Percentiles rank a stretch among this genome's conserved stretches.
phyloP scores from a whole-genome alignment of 2,329 filamentous ascomycete species.

The Microascus cirrosus region DNA sequence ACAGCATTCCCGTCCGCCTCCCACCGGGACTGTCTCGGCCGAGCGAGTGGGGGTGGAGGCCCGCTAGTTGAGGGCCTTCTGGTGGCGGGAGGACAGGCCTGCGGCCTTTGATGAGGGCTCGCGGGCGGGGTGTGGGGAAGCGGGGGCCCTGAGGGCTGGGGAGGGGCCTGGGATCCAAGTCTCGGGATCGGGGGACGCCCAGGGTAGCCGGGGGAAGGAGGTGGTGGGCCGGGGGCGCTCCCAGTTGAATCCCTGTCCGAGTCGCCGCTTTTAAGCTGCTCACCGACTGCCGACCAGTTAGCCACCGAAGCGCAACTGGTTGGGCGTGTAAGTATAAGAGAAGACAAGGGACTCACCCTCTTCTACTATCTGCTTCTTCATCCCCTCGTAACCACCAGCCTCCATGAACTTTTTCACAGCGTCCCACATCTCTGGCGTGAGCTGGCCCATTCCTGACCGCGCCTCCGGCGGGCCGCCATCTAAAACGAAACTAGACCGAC shows the following conservation, averaged over 20 bases:
- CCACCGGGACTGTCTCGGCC: background rate
- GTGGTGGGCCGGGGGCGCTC: background rate
- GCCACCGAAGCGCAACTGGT: background rate
- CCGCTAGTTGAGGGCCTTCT: background rate
- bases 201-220: background rate
- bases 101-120: background rate
- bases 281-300: conserved; percentile 5
- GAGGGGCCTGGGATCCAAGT: background rate
- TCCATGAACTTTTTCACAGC: background rate
- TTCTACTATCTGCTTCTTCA: conserved; percentile 1
- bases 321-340: too few species aligned
- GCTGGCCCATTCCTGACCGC: background rate
- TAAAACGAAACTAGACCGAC: background rate
- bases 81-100: background rate
- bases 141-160: background rate
- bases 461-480: background rate
- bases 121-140: background rate
- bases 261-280: conserved; percentile 1
- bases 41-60: background rate
- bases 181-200: background rate
- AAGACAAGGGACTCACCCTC: conserved; percentile 6
- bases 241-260: background rate
- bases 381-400: background rate
- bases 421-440: background rate
- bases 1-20: conserved; percentile 25